These are phyloP conservation scores for Candida berthetii DNA, from an alignment of 805 yeast species.

Conservation along the genomic window DNA sequence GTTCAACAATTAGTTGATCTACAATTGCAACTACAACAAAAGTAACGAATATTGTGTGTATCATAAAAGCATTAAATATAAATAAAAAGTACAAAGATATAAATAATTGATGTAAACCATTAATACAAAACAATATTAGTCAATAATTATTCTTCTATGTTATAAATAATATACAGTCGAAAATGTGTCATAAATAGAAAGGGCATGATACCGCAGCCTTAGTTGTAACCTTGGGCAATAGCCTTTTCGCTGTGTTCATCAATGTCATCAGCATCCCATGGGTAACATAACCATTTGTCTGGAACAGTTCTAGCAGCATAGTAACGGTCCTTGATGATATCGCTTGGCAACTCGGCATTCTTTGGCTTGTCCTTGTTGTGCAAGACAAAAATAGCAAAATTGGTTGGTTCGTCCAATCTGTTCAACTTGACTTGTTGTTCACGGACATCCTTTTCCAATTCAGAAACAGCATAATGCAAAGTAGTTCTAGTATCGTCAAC, in stretches of 20 bases:
- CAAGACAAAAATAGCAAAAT: slow-evolving; percentile 70
- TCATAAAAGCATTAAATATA: too few species aligned
- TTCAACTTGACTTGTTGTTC: slow-evolving; percentile 55
- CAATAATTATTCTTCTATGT: background rate
- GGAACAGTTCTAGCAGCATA: slow-evolving; percentile 69
- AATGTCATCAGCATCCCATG: slow-evolving; percentile 84
- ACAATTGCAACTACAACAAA: slow-evolving; percentile 27
- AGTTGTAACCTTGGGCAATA: slow-evolving; percentile 58
- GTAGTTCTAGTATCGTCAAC: slow-evolving; percentile 93
- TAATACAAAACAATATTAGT: too few species aligned
- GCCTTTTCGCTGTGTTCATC: slow-evolving; percentile 70
- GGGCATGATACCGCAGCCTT: background rate
- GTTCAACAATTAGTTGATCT: slow-evolving; percentile 79
- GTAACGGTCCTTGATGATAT: slow-evolving; percentile 57
- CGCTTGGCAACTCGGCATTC: slow-evolving; percentile 63
- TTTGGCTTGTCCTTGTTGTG: slow-evolving; percentile 83
- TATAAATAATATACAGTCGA: background rate
- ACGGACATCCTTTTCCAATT: slow-evolving; percentile 52
- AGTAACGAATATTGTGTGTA: background rate
- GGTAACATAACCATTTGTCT: slow-evolving; percentile 84
- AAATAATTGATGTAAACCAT: too few species aligned
- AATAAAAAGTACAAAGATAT: too few species aligned
- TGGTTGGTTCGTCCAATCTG: slow-evolving; percentile 53
- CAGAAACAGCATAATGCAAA: slow-evolving; percentile 75
- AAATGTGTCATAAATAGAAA: too few species aligned